Evolutionary conservation across 192 early-diverging fungal species (phyloP).

Genomic region (Backusella tarrabulga): DNA sequence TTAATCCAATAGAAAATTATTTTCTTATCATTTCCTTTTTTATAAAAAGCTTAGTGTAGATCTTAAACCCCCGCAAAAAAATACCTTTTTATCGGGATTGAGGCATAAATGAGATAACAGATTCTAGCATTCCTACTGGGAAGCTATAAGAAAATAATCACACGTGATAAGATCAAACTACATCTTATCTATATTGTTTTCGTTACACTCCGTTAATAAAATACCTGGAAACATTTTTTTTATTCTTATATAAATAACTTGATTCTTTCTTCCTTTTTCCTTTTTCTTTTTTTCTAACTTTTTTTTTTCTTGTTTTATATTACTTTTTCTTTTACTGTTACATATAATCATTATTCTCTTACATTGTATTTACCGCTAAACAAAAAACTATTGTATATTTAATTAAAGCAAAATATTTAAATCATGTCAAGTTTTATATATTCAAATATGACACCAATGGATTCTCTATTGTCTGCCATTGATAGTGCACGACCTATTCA

Average conservation of each 20-base stretch:
- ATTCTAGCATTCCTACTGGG: background rate
- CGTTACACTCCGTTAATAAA: constrained; percentile 15
- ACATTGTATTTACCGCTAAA: background rate
- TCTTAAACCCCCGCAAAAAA: background rate
- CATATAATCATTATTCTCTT: background rate
- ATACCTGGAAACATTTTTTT: background rate
- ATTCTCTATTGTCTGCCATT: constrained; percentile 30
- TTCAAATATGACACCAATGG: constrained; percentile 30
- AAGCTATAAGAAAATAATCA: background rate
- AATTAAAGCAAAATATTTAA: constrained; percentile 12
- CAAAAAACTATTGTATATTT: background rate
- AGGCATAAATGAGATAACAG: background rate
- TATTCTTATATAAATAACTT: background rate
- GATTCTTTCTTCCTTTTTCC: background rate
- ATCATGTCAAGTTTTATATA: background rate
- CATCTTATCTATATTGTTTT: constrained; percentile 17
- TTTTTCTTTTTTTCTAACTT: background rate
- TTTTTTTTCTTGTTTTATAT: background rate
- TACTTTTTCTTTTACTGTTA: background rate
- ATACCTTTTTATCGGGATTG: background rate
- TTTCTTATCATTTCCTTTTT: constrained; percentile 20
- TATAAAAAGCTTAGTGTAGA: background rate
- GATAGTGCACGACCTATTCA: constrained; percentile 28
- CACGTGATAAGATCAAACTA: constrained; percentile 26
- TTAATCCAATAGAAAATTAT: background rate